Evolutionary conservation across 257 asterid genomes (phyloP).

Genomic region (Solanum bulbocastanum): DNA sequence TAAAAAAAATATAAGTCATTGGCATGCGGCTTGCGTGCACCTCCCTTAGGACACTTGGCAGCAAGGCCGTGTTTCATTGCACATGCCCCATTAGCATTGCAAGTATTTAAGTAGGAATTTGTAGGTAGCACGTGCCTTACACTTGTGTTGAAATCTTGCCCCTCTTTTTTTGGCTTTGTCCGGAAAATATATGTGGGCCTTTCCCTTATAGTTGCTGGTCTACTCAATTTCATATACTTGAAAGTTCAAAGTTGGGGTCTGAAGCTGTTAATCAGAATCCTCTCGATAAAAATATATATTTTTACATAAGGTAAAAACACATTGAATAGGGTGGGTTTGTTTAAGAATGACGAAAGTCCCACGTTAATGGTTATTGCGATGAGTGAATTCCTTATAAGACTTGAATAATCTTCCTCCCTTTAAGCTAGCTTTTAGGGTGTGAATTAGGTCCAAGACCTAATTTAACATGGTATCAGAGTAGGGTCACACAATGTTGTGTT

Average conservation of each 20-base stretch:
- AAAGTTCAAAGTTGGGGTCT: background rate
- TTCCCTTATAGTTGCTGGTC: background rate
- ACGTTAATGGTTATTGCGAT: background rate
- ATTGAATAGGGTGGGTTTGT: no score
- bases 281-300: no score
- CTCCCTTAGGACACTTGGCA: constrained; percentile 15
- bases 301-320: no score
- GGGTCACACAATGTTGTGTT: background rate
- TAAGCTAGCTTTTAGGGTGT: no score
- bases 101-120: background rate
- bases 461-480: background rate
- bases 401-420: no score
- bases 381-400: background rate
- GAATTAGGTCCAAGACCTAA: background rate
- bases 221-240: background rate
- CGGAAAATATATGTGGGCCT: background rate
- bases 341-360: no score
- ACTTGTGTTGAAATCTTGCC: background rate
- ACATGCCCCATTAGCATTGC: constrained; percentile 8
- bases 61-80: constrained; percentile 11
- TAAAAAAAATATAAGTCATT: background rate
- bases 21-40: background rate
- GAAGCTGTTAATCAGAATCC: no score
- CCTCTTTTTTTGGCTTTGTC: background rate
- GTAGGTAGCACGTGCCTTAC: constrained; percentile 13